A percentile compares a stretch with the other conserved stretches of the same genome.
phyloP scores from a whole-genome alignment of 352 stramenopile species.

The Stephanocyclus meneghinianus region DNA sequence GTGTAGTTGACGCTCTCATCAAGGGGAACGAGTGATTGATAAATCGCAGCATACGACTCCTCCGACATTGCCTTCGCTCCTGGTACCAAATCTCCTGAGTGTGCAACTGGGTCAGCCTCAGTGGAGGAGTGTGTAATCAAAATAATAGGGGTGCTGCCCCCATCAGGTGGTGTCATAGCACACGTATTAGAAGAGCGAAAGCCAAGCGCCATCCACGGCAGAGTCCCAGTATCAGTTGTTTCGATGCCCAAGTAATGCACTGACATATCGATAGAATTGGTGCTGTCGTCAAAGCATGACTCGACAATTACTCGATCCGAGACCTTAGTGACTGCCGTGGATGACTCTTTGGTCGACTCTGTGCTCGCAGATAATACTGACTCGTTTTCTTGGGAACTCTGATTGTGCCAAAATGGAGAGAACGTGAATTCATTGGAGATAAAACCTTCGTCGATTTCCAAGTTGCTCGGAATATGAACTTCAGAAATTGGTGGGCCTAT shows the following conservation, averaged over 20 bases:
- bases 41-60: conserved; percentile 33
- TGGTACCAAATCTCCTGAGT: conserved; percentile 27
- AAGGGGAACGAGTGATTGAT: conserved; percentile 25
- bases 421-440: conserved; percentile 54
- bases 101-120: conserved; percentile 15
- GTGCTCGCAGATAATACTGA: neutral
- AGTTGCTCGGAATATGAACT: conserved; percentile 48
- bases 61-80: conserved; percentile 29
- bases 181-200: conserved; percentile 44
- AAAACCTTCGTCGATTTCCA: conserved; percentile 58
- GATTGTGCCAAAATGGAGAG: conserved; percentile 50
- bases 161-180: conserved; percentile 52
- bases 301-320: conserved; percentile 48
- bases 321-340: conserved; percentile 25
- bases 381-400: conserved; percentile 2
- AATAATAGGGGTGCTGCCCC: conserved; percentile 44
- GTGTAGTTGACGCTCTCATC: conserved; percentile 32
- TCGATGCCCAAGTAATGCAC: conserved; percentile 46
- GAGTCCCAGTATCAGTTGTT: conserved; percentile 16
- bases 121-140: conserved; percentile 29
- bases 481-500: conserved; percentile 38
- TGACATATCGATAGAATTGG: conserved; percentile 38
- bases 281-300: conserved; percentile 53
- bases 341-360: neutral
- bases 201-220: conserved; percentile 57